Base-by-base conservation (phyloP, 2,329 filamentous ascomycete species). In the Penicillium decumbens region DNA sequence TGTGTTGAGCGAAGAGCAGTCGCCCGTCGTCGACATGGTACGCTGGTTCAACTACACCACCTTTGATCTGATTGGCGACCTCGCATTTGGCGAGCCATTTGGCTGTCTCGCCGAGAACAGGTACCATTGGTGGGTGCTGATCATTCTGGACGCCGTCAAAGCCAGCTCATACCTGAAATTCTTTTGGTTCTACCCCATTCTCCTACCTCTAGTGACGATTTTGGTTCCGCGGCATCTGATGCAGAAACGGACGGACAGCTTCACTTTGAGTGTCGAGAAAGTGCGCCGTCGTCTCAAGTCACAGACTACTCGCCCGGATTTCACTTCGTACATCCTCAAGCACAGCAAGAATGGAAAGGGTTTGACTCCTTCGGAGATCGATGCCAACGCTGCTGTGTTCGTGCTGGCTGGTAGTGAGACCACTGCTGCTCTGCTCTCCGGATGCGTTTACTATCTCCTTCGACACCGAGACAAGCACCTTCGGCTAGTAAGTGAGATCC, bases 51-150 rank as follows among this genome's bases (percentile, higher is more conserved):
- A 64, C 41, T 64, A 60, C 43, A 59, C 54, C 5, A 65, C 65
- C 9, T 70, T 70, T 47, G 67, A 70, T 37, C 50, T 68, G 4
- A 69, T 68, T 45, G 67, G 67, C 10, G 66, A 69, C 25, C 55
- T 69, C 5, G 58, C 61, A 6, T 69, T 68, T 38, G 65, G 64
- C 6, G 63, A 69, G 41, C 55, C 66, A 0, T 68, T 69, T 39
- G 56, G 60, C 32, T 66, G 65, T 49, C 58, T 69, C 3, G 51
- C 56, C 6, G 41, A 59, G n/a, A 60, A 51, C 27, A 48, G 54
- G 13, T 59, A 63, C 23, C 66, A 69, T 41, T 57, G 55, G 33
- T 69, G 66, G 65, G 59, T 69, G 6, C 43, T 54, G 2, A 55
- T 62, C 6, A 58, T 68, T 24, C 55, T 64, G 41, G 53, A 60